Base-by-base conservation (phyloP, 768 basidiomycete species). In the Tulasnella sp. region DNA sequence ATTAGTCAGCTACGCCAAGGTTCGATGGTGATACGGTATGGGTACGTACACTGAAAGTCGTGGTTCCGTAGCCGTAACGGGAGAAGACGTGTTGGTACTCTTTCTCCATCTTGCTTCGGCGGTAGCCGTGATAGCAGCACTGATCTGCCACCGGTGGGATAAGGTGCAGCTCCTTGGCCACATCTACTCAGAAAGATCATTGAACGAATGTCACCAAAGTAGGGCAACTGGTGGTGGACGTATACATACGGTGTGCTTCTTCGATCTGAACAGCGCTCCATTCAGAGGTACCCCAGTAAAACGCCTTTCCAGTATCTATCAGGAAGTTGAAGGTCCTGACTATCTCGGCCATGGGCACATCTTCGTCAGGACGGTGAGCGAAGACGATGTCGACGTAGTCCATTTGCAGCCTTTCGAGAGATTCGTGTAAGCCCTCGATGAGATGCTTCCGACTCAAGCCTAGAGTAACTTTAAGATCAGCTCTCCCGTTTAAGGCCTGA, bases 271-370 rank as follows among this genome's bases (percentile, higher is more conserved):
- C 86, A 5, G 93, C 92, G 76, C 88, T 89, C 94, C 94, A 96
- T 85, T 95, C 94, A 16, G 91, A 93, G 0, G 93, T 94, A 37
- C 87, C 93, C 92, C 93, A 93, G 84, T 92, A 92, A 84, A 89
- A 90, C 48, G 86, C 84, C 82, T 86, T 92, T 84, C 93, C 93
- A 82, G 90, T 87, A 76, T 93, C 90, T 82, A 95, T 93, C 42
- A 94, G 88, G 83, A 87, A 91, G 87, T 93, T 94, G 88, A 96
- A 95, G 0, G 93, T 93, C 69, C 94, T 90, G 72, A 96, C 94
- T 76, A 91, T 87, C 85, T 96, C 94, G 84, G 94, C 84, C 83
- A 82, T 77, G 80, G 86, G 41, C 16, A 75, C 74, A 75, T 34
- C 24, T 20, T 42, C 82, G 85, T 93, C 93, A 34, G 88, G 87